Base-by-base conservation (phyloP, 208 protist genomes). In the Herpetomonas tarakana region DNA sequence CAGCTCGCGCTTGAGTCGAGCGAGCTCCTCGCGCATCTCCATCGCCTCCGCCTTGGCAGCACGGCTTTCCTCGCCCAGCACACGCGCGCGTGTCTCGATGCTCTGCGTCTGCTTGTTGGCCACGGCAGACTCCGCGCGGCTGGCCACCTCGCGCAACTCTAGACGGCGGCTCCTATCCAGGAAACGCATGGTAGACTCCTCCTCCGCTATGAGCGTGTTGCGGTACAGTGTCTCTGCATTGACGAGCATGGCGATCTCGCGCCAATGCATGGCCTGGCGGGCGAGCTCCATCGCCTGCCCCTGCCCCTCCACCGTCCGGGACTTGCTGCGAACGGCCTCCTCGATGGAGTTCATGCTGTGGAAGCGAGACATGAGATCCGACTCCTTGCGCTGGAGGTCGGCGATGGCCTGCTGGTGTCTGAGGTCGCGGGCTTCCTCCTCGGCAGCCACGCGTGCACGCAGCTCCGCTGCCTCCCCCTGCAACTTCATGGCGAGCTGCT, bases 211-310 rank as follows among this genome's bases (percentile, higher is more conserved):
- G 45, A 81, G 52, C 53, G 55, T 70, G 54, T 55, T 52, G 62
- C 75, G 75, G 65, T 74, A 73, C 50, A 76, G 59, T 35, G 65
- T 65, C 58, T 81, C 75, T 19, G 66, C 65, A 12, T 64, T 62
- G 28, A 53, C 44, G 25, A 81, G 58, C 65, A 74, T 67, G 35
- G 60, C 54, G 26, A 70, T 46, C 65, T 81, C 74, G 12, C 67
- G 66, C 2, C 52, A 45, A 52, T 65, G 57, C n/a, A 73, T 53
- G 22, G 57, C 62, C 12, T 50, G 45, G n/a, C 61, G 9, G 6
- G 67, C 19, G 16, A 62, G 14, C n/a, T 35, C 50, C 14, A 19
- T 41, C 9, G 35, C 35, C 35, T 41, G 35, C 35, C 35, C 35
- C 14, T 62, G 49, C 0, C 47, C 56, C 26, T 55, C 50, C 35